Conservation (phyloP, 306 rosid genomes). For the Vigna radiata region DNA sequence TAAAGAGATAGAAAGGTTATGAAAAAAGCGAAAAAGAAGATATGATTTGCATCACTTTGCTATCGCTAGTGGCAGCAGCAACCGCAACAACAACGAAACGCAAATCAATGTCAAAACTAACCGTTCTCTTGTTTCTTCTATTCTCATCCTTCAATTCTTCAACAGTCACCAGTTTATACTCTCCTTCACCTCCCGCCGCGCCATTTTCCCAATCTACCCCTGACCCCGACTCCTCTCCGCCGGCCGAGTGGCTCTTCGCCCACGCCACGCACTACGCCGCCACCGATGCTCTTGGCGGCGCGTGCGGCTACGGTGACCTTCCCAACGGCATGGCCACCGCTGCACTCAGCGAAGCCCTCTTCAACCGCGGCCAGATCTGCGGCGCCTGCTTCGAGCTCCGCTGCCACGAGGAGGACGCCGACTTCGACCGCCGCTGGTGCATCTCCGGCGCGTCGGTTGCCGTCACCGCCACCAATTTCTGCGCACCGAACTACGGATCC, state of each 20-base stretch:
- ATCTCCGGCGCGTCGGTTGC: slow-evolving; percentile 66
- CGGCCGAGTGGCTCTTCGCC: slow-evolving; percentile 76
- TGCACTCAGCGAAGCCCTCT: slow-evolving; percentile 72
- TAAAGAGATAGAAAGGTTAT: neutral
- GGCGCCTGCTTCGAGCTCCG: slow-evolving; percentile 88
- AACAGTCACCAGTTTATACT: slow-evolving; percentile 46
- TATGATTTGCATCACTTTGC: neutral
- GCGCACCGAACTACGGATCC: slow-evolving; percentile 88
- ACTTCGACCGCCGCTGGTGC: slow-evolving; percentile 83
- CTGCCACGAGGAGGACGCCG: slow-evolving; percentile 58
- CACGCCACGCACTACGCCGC: slow-evolving; percentile 81
- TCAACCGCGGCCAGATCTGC: slow-evolving; percentile 92
- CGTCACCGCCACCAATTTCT: slow-evolving; percentile 81
- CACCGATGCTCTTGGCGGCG: slow-evolving; percentile 70
- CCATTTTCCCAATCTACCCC: slow-evolving; percentile 32
- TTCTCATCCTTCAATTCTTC: slow-evolving; percentile 50
- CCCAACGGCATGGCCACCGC: slow-evolving; percentile 66
- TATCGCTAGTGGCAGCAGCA: neutral
- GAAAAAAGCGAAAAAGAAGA: neutral
- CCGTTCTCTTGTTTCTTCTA: slow-evolving; percentile 29
- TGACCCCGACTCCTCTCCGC: slow-evolving; percentile 13
- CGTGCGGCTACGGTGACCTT: slow-evolving; percentile 80
- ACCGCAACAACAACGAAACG: neutral
- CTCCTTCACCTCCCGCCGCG: slow-evolving; percentile 49
- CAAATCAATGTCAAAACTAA: neutral